Evolutionary conservation across 495 filamentous ascomycete species (phyloP), one percentile per base, ranked within the genome.

Genomic region (Podospora pseudoanserina): DNA sequence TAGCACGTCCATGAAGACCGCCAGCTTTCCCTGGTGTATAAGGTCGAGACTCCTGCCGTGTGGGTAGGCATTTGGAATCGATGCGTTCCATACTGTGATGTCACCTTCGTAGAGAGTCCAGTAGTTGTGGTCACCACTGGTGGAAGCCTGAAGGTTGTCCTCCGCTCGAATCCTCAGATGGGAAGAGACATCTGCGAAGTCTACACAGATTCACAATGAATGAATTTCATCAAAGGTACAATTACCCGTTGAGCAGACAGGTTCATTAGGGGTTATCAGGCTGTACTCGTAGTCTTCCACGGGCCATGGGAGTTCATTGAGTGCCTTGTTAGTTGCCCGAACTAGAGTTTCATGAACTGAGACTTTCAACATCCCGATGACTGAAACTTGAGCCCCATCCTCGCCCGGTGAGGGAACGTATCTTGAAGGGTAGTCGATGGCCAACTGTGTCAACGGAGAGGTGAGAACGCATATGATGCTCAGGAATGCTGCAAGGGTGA

Each of bases 391-490:
- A 13, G 0, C 39, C 5, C 39, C 39, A 11, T 49, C 19, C 26
- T 5, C 1, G 3, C n/a, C 56, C 9, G 19, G 56, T 2, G 19
- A 27, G 3, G 19, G 56, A 27, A 66, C 63, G 6, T 54, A 39
- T 11, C 56, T 56, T 2, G 20, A 23, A 20, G 67, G 63, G 32
- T 65, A 65, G 18, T 56, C 15, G 63, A 69, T 65, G 5, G 65
- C 18, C n/a, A 65, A 62, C 20, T 69, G 67, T 16, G 63, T 69
- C 55, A 66, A 20, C 4, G 67, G 67, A 13, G 58, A 34, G 7
- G 58, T 66, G 58, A 60, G 28, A 6, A 69, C 53, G 15, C 63
- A 18, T 11, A 65, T n/a, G 13, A 63, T 53, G 13, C 55, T 58
- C 1, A 69, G 28, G 20, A 69, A 6, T 15, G 63, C 67, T 3